Evolutionary conservation across 306 rosid species (phyloP).

Genomic region (Quercus ilex): DNA sequence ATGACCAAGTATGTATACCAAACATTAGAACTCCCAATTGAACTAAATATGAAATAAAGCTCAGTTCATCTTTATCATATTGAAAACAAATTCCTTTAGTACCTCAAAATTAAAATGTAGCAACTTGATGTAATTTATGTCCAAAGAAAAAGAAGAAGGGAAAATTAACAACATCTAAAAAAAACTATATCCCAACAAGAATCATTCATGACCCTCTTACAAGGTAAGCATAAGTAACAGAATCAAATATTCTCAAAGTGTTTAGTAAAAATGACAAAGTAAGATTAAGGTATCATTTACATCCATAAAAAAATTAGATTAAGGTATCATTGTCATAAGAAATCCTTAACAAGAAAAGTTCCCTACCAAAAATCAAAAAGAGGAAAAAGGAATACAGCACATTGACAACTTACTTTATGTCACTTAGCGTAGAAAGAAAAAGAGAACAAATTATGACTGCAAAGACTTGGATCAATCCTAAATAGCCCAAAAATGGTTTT

Average conservation of each 20-base stretch:
- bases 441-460: constrained; percentile 13
- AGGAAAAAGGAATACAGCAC: not conserved
- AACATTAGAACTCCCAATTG: not conserved
- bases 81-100: not conserved
- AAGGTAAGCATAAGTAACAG: not conserved
- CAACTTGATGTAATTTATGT: not conserved
- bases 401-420: constrained; percentile 13
- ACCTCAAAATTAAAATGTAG: not conserved
- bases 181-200: not conserved
- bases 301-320: not conserved
- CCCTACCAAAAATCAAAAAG: not conserved
- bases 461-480: constrained; percentile 15
- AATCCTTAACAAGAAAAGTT: not conserved
- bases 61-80: not conserved
- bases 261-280: constrained; percentile 5
- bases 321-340: not conserved
- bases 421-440: not conserved
- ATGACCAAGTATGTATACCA: not conserved
- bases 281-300: not conserved
- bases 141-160: not conserved
- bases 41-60: not conserved
- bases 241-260: not conserved
- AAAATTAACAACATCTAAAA: not conserved
- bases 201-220: not conserved
- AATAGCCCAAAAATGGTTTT: not conserved